Conservation (phyloP, 2,329 filamentous ascomycete species). For the Cytospora piceae region DNA sequence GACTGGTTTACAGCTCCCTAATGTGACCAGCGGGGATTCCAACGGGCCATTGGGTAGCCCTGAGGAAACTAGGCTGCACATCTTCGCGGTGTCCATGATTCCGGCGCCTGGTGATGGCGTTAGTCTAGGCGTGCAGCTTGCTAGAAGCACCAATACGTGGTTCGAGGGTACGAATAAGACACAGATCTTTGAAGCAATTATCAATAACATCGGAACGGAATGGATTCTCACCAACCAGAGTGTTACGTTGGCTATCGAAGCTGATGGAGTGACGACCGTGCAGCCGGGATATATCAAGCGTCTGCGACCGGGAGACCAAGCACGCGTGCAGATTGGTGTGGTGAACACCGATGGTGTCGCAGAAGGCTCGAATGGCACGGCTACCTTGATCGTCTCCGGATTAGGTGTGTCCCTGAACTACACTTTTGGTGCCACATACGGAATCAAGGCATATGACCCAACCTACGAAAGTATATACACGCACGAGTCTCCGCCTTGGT, state of each 20-base stretch:
- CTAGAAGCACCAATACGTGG: slow-evolving; percentile 28
- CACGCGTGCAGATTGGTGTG: slow-evolving; percentile 27
- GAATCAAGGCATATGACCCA: slow-evolving; percentile 27
- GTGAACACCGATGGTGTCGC: slow-evolving; percentile 15
- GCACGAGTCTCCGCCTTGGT: slow-evolving; percentile 56
- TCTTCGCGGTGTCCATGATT: slow-evolving; percentile 26
- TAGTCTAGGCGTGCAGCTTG: slow-evolving; percentile 21
- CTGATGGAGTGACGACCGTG: slow-evolving; percentile 21
- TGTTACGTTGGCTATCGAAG: slow-evolving; percentile 26
- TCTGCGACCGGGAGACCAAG: slow-evolving; percentile 28
- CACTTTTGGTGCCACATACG: slow-evolving; percentile 27
- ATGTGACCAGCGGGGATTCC: slow-evolving; percentile 11
- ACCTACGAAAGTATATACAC: slow-evolving; percentile 40
- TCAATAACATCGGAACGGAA: slow-evolving; percentile 26
- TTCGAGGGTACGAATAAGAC: slow-evolving; percentile 29
- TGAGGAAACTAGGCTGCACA: slow-evolving; percentile 24
- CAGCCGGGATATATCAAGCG: slow-evolving; percentile 28
- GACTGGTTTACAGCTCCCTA: slow-evolving; percentile 29
- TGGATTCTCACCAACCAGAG: slow-evolving; percentile 28
- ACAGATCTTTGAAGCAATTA: slow-evolving; percentile 27
- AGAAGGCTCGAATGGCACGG: slow-evolving; percentile 23
- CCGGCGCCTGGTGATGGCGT: slow-evolving; percentile 4
- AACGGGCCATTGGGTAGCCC: slow-evolving; percentile 20
- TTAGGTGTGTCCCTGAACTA: slow-evolving; percentile 14
- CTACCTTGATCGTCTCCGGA: slow-evolving; percentile 23